Conservation (phyloP, 805 yeast species). For the Brettanomyces sp. region DNA sequence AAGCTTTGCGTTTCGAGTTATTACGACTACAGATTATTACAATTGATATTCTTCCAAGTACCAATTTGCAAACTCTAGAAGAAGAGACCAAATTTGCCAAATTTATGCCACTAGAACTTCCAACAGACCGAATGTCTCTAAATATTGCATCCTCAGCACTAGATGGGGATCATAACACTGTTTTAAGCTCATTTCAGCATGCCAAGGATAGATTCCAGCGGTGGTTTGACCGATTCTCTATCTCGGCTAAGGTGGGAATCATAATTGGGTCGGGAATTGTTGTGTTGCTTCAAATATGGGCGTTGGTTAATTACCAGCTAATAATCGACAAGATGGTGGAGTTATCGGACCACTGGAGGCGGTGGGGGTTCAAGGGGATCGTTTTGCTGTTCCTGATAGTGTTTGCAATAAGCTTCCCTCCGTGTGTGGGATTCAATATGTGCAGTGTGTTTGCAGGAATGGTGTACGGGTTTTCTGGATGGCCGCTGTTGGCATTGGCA, state of each 20-base stretch:
- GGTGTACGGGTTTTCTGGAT: conserved; percentile 80
- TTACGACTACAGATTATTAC: too few relatives aligned
- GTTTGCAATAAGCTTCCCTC: conserved; percentile 78
- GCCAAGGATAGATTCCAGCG: neutral
- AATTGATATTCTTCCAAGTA: too few relatives aligned
- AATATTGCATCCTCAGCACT: too few relatives aligned
- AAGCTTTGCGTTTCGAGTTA: too few relatives aligned
- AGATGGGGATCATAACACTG: too few relatives aligned
- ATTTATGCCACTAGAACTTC: too few relatives aligned
- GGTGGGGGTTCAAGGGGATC: conserved; percentile 16
- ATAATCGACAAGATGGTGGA: conserved; percentile 29
- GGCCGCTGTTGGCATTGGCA: conserved; percentile 64
- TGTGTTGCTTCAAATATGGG: conserved; percentile 6
- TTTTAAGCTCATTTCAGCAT: too few relatives aligned
- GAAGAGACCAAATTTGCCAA: too few relatives aligned
- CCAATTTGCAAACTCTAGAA: too few relatives aligned
- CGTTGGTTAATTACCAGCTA: conserved; percentile 27
- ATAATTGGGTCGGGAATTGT: conserved; percentile 6
- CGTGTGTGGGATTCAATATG: conserved; percentile 73
- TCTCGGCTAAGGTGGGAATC: neutral
- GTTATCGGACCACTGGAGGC: conserved; percentile 35
- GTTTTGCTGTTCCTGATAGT: conserved; percentile 42
- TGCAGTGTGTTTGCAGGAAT: conserved; percentile 64
- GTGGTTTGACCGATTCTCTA: neutral
- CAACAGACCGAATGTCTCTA: too few relatives aligned